Evolutionary conservation across 495 filamentous ascomycete species (phyloP), one percentile per base, ranked within the genome.

Genomic region (Viridothelium virens): DNA sequence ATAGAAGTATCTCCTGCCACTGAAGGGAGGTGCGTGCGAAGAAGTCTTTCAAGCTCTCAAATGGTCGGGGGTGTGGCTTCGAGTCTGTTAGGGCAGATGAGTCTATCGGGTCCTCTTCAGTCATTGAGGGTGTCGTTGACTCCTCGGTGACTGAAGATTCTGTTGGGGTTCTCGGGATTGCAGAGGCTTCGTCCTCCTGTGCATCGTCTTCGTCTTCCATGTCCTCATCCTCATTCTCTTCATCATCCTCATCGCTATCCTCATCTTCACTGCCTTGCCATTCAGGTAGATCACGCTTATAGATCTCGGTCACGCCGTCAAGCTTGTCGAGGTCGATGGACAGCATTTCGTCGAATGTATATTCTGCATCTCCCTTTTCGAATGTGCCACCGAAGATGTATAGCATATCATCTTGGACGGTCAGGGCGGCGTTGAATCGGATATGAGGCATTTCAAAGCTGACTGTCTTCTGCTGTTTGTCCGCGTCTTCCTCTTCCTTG

Each of bases 331-430:
- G 81, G 73, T 97, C 91, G 69, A 97, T 87, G 10, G 90, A 88
- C 73, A 91, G 93, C 81, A 97, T 81, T 71, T 97, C 93, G 73
- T 96, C 91, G 76, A 96, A 95, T 1, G 89, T 96, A 71, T 89
- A 96, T 74, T 98, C 94, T 18, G 89, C 84, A 72, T 97, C 94
- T 31, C 89, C 92, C 76, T 93, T 92, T 72, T 98, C 94, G 70
- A 89, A 96, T 0, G 91, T 98, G 14, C 94, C 94, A 25, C 94
- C 92, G 71, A 93, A 96, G 34, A 96, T 89, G 72, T 94, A 98
- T 0, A 97, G 80, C 14, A 89, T 84, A 76, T 98, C 94, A 64
- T 91, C 90, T 76, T 96, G 91, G 9, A 97, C 91, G 0, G 94
- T 84, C 47, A 98, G 77, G 68, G 91, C 89, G 2, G 89, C 88